Conservation (phyloP, 2,329 filamentous ascomycete species). For the Coleophoma crateriformis region DNA sequence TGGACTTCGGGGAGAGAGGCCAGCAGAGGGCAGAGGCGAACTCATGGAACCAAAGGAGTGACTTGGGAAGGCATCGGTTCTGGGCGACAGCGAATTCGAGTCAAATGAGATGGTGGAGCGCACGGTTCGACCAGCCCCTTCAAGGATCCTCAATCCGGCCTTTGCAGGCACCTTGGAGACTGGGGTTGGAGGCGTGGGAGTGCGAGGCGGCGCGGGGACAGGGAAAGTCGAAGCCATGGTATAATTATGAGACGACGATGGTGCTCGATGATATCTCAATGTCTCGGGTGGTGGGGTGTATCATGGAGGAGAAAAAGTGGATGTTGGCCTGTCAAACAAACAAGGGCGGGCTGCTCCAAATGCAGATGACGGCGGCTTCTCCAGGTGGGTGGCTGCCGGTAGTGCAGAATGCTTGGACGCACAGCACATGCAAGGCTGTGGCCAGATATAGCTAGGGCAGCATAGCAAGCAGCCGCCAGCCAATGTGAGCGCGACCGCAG, state of each 20-base stretch:
- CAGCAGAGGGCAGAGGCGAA: slow-evolving; percentile 21
- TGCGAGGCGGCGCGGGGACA: slow-evolving; percentile 54
- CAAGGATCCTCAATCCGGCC: slow-evolving; percentile 18
- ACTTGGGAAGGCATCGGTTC: slow-evolving; percentile 24
- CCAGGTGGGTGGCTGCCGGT: too few species aligned
- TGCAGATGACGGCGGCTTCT: too few species aligned
- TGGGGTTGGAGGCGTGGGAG: slow-evolving; percentile 56
- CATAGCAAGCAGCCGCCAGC: too few species aligned
- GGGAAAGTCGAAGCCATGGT: slow-evolving; percentile 54
- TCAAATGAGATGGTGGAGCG: slow-evolving; percentile 30
- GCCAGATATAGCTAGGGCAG: too few species aligned
- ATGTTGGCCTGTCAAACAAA: too few species aligned
- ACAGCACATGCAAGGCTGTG: too few species aligned
- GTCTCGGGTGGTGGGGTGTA: too few species aligned
- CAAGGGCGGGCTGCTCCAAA: too few species aligned
- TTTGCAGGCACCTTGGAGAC: slow-evolving; percentile 34
- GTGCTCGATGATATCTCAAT: too few species aligned
- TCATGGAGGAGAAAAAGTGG: too few species aligned
- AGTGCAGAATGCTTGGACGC: too few species aligned
- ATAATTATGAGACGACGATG: not conserved
- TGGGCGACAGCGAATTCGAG: slow-evolving; percentile 40
- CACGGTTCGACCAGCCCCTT: slow-evolving; percentile 10
- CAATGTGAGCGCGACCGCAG: too few species aligned
- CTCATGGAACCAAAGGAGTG: slow-evolving; percentile 28
- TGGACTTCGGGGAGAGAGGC: slow-evolving; percentile 7